Percentiles rank a stretch among this genome's conserved stretches.
These are phyloP conservation scores for Cryptococcus sp. DNA, from an alignment of 1,284 basidiomycete species.

Conservation along the genomic window DNA sequence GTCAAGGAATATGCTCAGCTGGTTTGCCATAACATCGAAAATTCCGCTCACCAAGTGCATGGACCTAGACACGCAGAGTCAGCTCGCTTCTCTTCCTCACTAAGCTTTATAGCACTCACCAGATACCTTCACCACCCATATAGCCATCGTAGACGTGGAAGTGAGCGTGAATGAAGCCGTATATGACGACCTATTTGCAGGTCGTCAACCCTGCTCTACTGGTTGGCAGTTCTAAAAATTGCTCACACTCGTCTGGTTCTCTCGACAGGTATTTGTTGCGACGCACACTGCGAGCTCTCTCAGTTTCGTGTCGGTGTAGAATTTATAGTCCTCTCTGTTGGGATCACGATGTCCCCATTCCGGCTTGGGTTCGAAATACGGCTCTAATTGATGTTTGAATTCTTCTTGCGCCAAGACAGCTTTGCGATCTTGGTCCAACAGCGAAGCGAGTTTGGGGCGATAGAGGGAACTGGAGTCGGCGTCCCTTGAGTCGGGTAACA, in stretches of 20 bases:
- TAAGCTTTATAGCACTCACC: background rate
- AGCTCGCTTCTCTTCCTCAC: background rate
- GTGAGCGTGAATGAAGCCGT: slow-evolving; percentile 9
- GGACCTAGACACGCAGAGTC: too few relatives aligned
- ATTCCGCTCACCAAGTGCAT: too few relatives aligned
- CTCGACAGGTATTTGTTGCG: slow-evolving; percentile 13
- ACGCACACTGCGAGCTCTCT: slow-evolving; percentile 14
- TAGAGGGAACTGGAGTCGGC: background rate
- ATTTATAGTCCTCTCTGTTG: slow-evolving; percentile 14
- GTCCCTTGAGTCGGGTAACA: too few relatives aligned
- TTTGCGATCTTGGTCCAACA: slow-evolving; percentile 2
- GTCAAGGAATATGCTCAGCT: background rate
- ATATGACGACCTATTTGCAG: slow-evolving; percentile 7
- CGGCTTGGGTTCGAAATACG: slow-evolving; percentile 6
- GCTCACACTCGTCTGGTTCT: slow-evolving; percentile 16
- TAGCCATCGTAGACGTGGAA: slow-evolving; percentile 15
- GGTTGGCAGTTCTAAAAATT: background rate
- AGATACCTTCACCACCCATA: slow-evolving; percentile 14
- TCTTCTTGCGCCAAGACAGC: slow-evolving; percentile 2
- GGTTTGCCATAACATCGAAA: too few relatives aligned
- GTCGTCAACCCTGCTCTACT: background rate
- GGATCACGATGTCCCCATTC: slow-evolving; percentile 9
- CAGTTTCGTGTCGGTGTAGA: slow-evolving; percentile 6
- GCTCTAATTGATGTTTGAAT: background rate
- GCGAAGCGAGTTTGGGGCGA: background rate